phyloP scores from a whole-genome alignment of 495 filamentous ascomycete genomes.

The Stereocaulon alpinum region DNA sequence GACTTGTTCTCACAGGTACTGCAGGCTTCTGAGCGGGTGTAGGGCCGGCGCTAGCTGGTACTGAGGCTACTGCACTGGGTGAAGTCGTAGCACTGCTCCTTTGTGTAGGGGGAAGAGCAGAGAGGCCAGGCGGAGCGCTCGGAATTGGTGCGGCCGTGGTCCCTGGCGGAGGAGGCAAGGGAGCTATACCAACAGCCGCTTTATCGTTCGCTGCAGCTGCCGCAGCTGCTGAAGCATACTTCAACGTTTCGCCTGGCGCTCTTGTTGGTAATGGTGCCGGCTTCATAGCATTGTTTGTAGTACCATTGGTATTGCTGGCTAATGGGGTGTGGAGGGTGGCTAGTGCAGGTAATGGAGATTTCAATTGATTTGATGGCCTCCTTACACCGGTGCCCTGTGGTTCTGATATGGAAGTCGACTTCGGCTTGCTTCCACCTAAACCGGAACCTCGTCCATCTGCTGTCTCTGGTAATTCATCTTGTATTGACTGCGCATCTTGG shows the following conservation, averaged over 20 bases:
- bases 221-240: conserved; percentile 93
- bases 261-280: conserved; percentile 79
- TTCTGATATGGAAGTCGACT: conserved; percentile 35
- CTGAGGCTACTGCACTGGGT: conserved; percentile 42
- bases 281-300: conserved; percentile 69
- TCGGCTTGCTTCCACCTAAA: conserved; percentile 41
- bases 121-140: conserved; percentile 35
- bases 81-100: conserved; percentile 43
- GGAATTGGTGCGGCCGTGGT: conserved; percentile 5
- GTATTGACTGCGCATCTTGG: conserved; percentile 87
- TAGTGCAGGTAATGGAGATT: conserved; percentile 81
- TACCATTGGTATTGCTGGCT: conserved; percentile 32
- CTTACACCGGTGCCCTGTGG: conserved; percentile 45
- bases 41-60: conserved; percentile 34
- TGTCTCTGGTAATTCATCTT: conserved; percentile 64
- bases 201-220: conserved; percentile 92
- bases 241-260: conserved; percentile 78
- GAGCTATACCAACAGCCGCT: conserved; percentile 76
- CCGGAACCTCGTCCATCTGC: conserved; percentile 35
- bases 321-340: conserved; percentile 67
- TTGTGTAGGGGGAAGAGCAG: conserved; percentile 32
- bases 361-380: conserved; percentile 82
- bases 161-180: conserved; percentile 71
- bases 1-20: conserved; percentile 27
- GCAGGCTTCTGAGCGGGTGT: conserved; percentile 34